Evolutionary conservation across 208 protist species (phyloP), one percentile per base, ranked within the genome.

Genomic region (Leptomonas seymouri): DNA sequence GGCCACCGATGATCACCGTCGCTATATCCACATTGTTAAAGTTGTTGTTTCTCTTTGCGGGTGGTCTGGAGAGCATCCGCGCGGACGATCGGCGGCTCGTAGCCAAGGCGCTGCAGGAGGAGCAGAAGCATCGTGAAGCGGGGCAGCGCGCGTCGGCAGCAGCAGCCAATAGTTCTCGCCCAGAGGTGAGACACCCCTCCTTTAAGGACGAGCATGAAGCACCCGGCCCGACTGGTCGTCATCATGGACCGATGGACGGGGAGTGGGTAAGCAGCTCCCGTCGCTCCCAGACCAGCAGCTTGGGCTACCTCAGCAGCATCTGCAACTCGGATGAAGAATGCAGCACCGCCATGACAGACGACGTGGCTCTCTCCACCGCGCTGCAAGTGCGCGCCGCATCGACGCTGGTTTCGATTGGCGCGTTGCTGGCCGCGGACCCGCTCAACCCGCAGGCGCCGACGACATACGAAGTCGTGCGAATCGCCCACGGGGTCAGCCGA

Each of bases 41-140:
- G 64, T 73, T 87, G 18, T 66, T 90, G 42, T 87, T 80, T 53
- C 71, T 90, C 31, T 87, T 90, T 64, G 81, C 85, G 20, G 85
- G 85, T 23, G 85, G 85, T 14, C 67, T 83, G 61, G 71, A 58
- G 61, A 85, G 71, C 67, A 90, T 90, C 76, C 67, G 71, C 44
- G 85, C 85, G 1, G 85, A 90, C 42, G 85, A 90, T 39, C 76
- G 74, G 14, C 71, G 78, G 16, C 20, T 55, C 23, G 55, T 71
- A n/a, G 55, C 61, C 3, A 27, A 62, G n/a, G 67, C 63, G 23
- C 7, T 76, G 31, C 6, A 21, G 34, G 63, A 76, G 28, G 63
- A 69, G 50, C 71, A 23, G 42, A 21, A 30, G n/a, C 55, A 45
- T 25, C 44, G 21, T 1, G 46, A 9, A n/a, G 11, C 3, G 21